These are phyloP conservation scores for Hyaloscypha bicolor DNA, from an alignment of 495 filamentous ascomycete genomes.

Conservation along the genomic window DNA sequence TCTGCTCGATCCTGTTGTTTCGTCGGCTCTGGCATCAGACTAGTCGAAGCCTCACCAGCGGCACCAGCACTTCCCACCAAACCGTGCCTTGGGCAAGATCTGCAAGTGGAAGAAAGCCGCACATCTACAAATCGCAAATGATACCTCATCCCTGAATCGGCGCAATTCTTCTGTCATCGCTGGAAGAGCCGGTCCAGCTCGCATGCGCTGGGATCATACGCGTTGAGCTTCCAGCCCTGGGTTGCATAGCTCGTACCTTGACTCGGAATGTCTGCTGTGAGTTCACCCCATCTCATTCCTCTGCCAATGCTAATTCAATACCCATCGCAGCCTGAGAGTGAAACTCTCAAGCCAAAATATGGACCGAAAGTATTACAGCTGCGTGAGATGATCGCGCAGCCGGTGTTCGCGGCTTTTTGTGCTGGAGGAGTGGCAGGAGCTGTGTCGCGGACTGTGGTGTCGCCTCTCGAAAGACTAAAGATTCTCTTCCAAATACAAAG, in stretches of 20 bases:
- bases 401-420: slow-evolving; percentile 87
- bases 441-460: slow-evolving; percentile 96
- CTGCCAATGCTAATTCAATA: not conserved
- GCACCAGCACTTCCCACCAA: not conserved
- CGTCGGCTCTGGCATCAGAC: not conserved
- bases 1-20: slow-evolving; percentile 2
- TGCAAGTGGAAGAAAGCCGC: not conserved
- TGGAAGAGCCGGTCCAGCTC: slow-evolving; percentile 11
- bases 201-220: slow-evolving; percentile 19
- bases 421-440: slow-evolving; percentile 96
- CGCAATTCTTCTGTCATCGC: slow-evolving; percentile 18
- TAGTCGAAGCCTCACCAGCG: not conserved
- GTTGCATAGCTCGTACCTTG: not conserved
- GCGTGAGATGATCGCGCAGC: slow-evolving; percentile 63
- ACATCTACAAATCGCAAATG: slow-evolving; percentile 17
- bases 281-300: not conserved
- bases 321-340: slow-evolving; percentile 22
- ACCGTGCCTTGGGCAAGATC: not conserved
- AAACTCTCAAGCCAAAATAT: slow-evolving; percentile 31
- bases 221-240: slow-evolving; percentile 15
- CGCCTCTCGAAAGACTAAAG: slow-evolving; percentile 91
- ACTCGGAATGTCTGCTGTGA: slow-evolving; percentile 30
- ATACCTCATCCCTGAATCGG: slow-evolving; percentile 2
- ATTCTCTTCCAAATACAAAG: slow-evolving; percentile 97
- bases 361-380: slow-evolving; percentile 38